Base-by-base conservation (phyloP, 2,329 filamentous ascomycete genomes). In the Aureobasidium sp. region DNA sequence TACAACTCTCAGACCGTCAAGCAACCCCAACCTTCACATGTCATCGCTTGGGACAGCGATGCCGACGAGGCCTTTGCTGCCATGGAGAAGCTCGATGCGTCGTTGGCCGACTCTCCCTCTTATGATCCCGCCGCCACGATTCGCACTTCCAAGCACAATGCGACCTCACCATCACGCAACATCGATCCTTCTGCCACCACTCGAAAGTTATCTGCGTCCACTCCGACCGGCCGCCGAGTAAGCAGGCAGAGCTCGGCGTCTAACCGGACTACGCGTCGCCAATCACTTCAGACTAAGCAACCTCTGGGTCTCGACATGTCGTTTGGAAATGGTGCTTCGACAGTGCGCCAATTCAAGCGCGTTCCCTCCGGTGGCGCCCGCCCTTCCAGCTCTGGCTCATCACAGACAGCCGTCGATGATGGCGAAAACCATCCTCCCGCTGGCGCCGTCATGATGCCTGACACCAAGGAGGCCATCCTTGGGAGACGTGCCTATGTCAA, bases 301-400 rank as follows among this genome's bases (percentile, higher is more conserved):
- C 90, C 91, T 0, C 77, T 96, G 2, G 89, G 90, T 53, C 79
- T 93, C 1, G 89, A 97, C 63, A 84, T 95, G 75, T 94, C 86
- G 5, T 97, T 94, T 70, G 93, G 91, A 48, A 97, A 97, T 68
- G 86, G 85, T 6, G 88, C 88, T 1, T 96, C 91, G 1, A 95
- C 90, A 14, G 88, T 95, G 60, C 85, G 90, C 52, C 84, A 95
- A 49, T 97, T 96, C 74, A 87, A 88, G 58, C 83, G 91, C 21
- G 89, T 95, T 1, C 93, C 90, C 0, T 68, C 67, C 2, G 38
- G 30, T 19, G 32, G 32, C 19, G 52, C 24, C 35, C 16, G 14
- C 50, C 55, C 19, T 61, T 61, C 30, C 60, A 60, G 52, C 30
- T 51, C 51, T 30, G n/a, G 45, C 11, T 51, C 48, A 8, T 40